These are phyloP conservation scores for Chrysoporthe puriensis DNA, from an alignment of 2,329 filamentous ascomycete species.

Conservation along the genomic window DNA sequence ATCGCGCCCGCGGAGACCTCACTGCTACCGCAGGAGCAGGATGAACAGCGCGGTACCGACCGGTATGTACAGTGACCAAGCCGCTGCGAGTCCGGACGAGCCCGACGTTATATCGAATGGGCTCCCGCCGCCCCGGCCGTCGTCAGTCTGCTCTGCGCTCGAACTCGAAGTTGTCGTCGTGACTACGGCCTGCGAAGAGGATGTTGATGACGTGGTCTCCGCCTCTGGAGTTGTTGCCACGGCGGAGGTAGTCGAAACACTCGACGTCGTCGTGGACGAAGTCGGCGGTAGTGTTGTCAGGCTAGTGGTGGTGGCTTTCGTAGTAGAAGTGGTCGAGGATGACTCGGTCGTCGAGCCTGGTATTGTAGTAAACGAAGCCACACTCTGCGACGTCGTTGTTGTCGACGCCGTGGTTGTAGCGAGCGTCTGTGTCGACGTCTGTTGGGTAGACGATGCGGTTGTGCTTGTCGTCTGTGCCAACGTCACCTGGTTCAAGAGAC, in stretches of 20 bases:
- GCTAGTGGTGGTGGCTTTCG: background rate
- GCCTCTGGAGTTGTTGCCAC: background rate
- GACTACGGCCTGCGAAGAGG: background rate
- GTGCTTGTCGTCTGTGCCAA: slow-evolving; percentile 20
- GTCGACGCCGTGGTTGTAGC: slow-evolving; percentile 9
- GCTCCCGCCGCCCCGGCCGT: slow-evolving; percentile 27
- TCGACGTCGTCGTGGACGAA: slow-evolving; percentile 14
- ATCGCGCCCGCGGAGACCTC: background rate
- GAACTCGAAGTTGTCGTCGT: background rate
- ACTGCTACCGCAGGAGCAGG: slow-evolving; percentile 8
- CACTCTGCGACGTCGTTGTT: slow-evolving; percentile 9
- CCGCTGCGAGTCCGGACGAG: background rate
- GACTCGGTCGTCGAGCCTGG: slow-evolving; percentile 4
- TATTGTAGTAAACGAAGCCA: slow-evolving; percentile 21
- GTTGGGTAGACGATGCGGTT: background rate
- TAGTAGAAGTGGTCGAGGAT: background rate
- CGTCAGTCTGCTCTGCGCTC: slow-evolving; percentile 4
- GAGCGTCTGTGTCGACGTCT: slow-evolving; percentile 3
- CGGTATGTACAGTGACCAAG: slow-evolving; percentile 16
- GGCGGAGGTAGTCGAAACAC: background rate
- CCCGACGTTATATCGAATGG: slow-evolving; percentile 27
- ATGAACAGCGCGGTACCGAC: slow-evolving; percentile 13
- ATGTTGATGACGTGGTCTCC: background rate
- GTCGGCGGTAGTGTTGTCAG: slow-evolving; percentile 14
- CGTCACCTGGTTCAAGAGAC: slow-evolving; percentile 19